Conservation (phyloP, 2,329 filamentous ascomycete species). For the Golovinomyces cichoracearum region DNA sequence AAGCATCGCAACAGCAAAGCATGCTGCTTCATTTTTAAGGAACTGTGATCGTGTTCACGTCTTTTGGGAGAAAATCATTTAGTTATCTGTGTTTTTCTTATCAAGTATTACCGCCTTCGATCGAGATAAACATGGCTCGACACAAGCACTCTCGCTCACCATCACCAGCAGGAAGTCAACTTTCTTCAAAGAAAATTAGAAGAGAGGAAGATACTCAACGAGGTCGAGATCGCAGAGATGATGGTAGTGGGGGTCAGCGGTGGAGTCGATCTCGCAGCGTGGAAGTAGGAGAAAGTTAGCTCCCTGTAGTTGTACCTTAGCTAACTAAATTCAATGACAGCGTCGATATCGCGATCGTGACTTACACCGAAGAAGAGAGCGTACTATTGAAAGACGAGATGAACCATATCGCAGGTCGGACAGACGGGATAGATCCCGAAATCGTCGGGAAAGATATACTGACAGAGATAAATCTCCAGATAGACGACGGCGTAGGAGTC, state of each 20-base stretch:
- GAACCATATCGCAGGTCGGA: slow-evolving; percentile 36
- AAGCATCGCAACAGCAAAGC: too few species aligned
- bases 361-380: slow-evolving; percentile 38
- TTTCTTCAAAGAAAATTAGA: slow-evolving; percentile 33
- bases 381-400: slow-evolving; percentile 40
- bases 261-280: slow-evolving; percentile 34
- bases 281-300: slow-evolving; percentile 25
- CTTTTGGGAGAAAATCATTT: neutral
- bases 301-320: neutral
- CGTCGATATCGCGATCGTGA: slow-evolving; percentile 34
- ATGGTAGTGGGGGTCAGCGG: slow-evolving; percentile 24
- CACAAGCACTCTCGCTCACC: slow-evolving; percentile 52
- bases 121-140: slow-evolving; percentile 27
- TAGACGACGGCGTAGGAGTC: slow-evolving; percentile 32
- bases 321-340: slow-evolving; percentile 23
- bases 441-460: slow-evolving; percentile 30
- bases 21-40: neutral
- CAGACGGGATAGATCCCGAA: slow-evolving; percentile 35
- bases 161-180: slow-evolving; percentile 74
- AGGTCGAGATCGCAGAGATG: slow-evolving; percentile 25
- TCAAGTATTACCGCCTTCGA: slow-evolving; percentile 20
- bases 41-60: neutral
- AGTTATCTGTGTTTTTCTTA: neutral
- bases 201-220: slow-evolving; percentile 24
- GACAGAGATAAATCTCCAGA: slow-evolving; percentile 33